These are phyloP conservation scores for Tulasnella sp. DNA, from an alignment of 768 basidiomycete species.

Conservation along the genomic window DNA sequence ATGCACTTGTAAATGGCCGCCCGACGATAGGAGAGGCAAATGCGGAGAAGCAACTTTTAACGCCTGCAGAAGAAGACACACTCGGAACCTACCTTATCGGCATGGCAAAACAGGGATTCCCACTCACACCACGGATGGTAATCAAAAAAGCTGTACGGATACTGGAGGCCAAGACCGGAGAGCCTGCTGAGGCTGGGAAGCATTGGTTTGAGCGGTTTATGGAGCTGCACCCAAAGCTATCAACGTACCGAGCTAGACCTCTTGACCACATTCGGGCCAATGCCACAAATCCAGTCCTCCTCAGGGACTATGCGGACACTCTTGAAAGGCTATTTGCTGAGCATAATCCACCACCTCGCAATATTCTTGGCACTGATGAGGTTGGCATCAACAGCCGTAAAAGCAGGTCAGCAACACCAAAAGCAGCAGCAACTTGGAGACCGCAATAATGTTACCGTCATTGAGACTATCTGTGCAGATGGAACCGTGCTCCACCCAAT, in stretches of 20 bases:
- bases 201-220: conserved; percentile 26
- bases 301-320: conserved; percentile 5
- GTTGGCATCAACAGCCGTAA: conserved; percentile 15
- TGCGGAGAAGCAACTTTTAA: conserved; percentile 35
- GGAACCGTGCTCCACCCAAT: conserved; percentile 12
- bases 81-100: conserved; percentile 2
- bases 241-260: conserved; percentile 13
- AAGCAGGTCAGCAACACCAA: conserved; percentile 14
- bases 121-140: conserved; percentile 36
- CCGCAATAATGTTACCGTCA: conserved; percentile 34
- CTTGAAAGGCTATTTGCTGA: conserved; percentile 9
- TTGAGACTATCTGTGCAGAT: conserved; percentile 26
- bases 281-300: neutral
- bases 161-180: neutral
- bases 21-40: conserved; percentile 34
- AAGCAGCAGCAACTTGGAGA: conserved; percentile 5
- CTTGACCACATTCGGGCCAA: conserved; percentile 18
- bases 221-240: conserved; percentile 9
- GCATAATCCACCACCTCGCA: neutral
- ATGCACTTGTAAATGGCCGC: conserved; percentile 29
- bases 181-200: neutral
- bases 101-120: conserved; percentile 39
- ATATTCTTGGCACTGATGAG: conserved; percentile 27
- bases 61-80: conserved; percentile 32
- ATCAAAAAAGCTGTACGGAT: conserved; percentile 39